These are phyloP conservation scores for Trebouxia sp. DNA, from an alignment of 139 green algal genomes.

Conservation along the genomic window DNA sequence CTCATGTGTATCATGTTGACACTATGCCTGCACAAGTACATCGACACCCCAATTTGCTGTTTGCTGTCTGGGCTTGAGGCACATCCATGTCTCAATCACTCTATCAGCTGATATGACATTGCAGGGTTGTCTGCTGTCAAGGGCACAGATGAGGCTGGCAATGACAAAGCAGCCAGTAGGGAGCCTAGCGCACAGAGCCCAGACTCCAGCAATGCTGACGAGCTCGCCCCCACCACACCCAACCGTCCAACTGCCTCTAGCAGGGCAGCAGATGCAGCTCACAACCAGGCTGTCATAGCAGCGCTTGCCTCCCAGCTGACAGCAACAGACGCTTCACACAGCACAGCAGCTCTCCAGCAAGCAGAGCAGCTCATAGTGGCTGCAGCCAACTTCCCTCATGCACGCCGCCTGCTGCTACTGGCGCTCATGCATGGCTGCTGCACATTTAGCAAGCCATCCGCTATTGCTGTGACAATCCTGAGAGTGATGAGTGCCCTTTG, in stretches of 20 bases:
- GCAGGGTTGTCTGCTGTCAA: background rate
- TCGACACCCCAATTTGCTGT: no score
- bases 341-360: background rate
- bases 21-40: no score
- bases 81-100: no score
- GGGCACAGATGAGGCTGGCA: background rate
- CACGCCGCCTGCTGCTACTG: background rate
- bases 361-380: background rate
- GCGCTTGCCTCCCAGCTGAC: background rate
- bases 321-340: background rate
- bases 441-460: background rate
- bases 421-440: background rate
- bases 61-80: no score
- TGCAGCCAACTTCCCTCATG: conserved; percentile 6
- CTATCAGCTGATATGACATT: background rate
- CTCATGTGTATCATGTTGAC: no score
- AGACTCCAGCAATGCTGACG: background rate
- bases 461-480: background rate
- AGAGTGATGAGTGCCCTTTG: background rate
- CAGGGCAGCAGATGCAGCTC: background rate
- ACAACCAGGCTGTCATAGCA: background rate
- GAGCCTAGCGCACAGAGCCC: background rate
- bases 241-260: background rate
- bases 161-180: background rate
- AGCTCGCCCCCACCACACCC: background rate